A percentile compares a stretch with the other conserved stretches of the same genome.
phyloP scores from a whole-genome alignment of 345 rosid genomes.

The Citrus inodora region DNA sequence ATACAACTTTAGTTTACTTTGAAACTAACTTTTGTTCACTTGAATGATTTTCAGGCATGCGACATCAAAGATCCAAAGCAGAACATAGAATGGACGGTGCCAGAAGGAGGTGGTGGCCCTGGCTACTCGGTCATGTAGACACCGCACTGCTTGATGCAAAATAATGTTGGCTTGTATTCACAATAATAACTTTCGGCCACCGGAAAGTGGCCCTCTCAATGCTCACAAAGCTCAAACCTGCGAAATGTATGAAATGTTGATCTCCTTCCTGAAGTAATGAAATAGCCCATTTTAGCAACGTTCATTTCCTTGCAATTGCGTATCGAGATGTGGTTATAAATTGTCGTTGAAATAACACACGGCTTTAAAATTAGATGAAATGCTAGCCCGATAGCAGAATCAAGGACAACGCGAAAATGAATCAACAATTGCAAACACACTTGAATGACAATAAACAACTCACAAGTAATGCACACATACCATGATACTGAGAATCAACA shows the following conservation, averaged over 20 bases:
- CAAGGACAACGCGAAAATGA: background rate
- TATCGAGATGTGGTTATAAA: no score
- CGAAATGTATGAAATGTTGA: no score
- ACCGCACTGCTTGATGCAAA: background rate
- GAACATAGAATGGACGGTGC: conserved; percentile 91
- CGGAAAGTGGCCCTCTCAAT: no score
- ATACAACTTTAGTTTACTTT: background rate
- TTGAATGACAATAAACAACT: background rate
- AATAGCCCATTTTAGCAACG: no score
- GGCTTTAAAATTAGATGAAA: no score
- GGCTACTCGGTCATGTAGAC: conserved; percentile 76
- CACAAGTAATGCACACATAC: background rate
- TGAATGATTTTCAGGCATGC: conserved; percentile 55
- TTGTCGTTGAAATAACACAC: no score
- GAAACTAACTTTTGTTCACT: background rate
- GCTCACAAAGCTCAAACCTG: no score
- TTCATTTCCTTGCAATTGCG: no score
- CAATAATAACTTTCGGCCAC: background rate
- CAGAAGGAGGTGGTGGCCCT: conserved; percentile 97
- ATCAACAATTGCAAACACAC: background rate
- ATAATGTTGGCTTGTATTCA: background rate
- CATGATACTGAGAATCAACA: background rate
- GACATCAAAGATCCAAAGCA: conserved; percentile 94
- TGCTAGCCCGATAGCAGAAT: no score
- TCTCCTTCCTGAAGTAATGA: no score